These are phyloP conservation scores for Urostyla sp. DNA, from an alignment of 73 alveolate species.

Conservation along the genomic window DNA sequence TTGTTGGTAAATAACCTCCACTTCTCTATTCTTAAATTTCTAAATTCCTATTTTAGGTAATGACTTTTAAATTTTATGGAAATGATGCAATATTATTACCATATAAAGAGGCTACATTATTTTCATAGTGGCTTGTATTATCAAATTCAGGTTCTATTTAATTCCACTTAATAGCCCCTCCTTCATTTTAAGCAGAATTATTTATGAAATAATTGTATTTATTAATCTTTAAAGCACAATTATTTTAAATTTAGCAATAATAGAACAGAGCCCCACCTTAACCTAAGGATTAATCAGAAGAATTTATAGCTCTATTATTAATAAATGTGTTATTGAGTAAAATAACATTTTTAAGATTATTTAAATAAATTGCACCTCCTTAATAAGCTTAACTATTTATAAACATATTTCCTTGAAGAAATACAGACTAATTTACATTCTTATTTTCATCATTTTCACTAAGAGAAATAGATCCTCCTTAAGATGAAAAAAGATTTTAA, in stretches of 20 bases:
- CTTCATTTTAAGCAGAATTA: background rate
- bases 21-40: slow-evolving; percentile 28
- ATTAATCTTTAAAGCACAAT: background rate
- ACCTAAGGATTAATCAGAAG: too few species aligned
- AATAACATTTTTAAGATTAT: too few species aligned
- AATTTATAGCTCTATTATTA: too few species aligned
- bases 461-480: slow-evolving; percentile 45
- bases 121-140: background rate
- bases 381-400: background rate
- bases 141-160: background rate
- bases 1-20: slow-evolving; percentile 19
- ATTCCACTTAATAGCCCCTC: slow-evolving; percentile 3
- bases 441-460: background rate
- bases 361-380: slow-evolving; percentile 45
- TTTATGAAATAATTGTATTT: background rate
- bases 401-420: background rate
- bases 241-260: background rate
- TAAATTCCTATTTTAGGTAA: background rate
- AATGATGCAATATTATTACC: slow-evolving; percentile 24
- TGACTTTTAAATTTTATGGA: background rate
- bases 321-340: too few species aligned
- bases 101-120: slow-evolving; percentile 15
- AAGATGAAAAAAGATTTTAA: too few species aligned
- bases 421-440: background rate
- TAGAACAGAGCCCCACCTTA: too few species aligned